A percentile compares a stretch with the other conserved stretches of the same genome.
Conservation (phyloP, 805 yeast genomes). For the Metschnikowia koreensis region DNA sequence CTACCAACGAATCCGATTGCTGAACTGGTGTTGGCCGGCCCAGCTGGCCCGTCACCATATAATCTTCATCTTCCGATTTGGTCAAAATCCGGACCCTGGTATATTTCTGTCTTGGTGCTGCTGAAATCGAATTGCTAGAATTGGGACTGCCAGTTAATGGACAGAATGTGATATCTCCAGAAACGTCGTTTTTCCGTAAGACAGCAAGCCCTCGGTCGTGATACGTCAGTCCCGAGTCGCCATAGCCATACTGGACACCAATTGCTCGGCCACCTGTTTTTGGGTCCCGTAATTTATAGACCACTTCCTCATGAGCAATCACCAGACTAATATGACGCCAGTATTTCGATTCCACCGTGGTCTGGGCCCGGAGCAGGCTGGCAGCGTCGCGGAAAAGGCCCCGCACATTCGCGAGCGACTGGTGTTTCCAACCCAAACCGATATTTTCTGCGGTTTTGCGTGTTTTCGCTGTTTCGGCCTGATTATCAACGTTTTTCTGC, state of each 20-base stretch:
- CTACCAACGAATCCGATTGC: no score
- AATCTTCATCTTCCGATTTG: constrained; percentile 49
- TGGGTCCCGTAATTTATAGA: constrained; percentile 65
- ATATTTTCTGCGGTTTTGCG: constrained; percentile 36
- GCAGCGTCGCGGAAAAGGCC: constrained; percentile 51
- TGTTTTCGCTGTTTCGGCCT: constrained; percentile 12
- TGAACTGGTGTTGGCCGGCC: constrained; percentile 20
- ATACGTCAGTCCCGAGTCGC: constrained; percentile 83
- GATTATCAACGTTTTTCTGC: constrained; percentile 19
- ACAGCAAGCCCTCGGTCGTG: constrained; percentile 75
- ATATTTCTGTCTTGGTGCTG: constrained; percentile 42
- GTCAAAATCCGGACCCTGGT: constrained; percentile 60
- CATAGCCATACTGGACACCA: constrained; percentile 87
- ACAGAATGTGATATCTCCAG: constrained; percentile 34
- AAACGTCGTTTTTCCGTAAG: constrained; percentile 46
- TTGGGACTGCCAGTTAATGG: constrained; percentile 18
- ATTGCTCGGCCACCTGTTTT: constrained; percentile 47
- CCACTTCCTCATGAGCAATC: constrained; percentile 51
- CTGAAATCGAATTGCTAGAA: constrained; percentile 20
- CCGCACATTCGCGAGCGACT: constrained; percentile 59
- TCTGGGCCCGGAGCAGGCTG: constrained; percentile 50
- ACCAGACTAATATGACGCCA: constrained; percentile 58
- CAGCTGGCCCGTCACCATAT: constrained; percentile 53
- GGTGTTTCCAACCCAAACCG: constrained; percentile 83
- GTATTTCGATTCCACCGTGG: constrained; percentile 59